phyloP scores from a whole-genome alignment of 2,329 filamentous ascomycete genomes.

The Chaetomium sp. region DNA sequence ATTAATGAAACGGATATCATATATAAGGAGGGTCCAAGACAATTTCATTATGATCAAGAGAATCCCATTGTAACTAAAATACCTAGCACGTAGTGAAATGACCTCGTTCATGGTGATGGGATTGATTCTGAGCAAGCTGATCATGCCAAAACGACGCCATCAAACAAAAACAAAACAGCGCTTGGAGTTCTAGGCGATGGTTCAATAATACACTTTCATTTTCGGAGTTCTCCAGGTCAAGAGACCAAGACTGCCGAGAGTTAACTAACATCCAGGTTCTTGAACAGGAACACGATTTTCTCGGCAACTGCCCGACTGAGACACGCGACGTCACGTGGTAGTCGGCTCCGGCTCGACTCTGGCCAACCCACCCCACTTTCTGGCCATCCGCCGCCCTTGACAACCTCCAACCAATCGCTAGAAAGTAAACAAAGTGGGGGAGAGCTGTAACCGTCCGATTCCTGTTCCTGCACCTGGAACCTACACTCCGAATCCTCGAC shows the following conservation, averaged over 20 bases:
- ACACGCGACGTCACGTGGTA: not conserved
- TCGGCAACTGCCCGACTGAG: not conserved
- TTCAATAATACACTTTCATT: no score
- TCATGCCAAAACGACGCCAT: no score
- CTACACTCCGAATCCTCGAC: no score
- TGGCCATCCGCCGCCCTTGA: constrained; percentile 7
- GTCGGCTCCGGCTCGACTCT: not conserved
- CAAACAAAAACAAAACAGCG: no score
- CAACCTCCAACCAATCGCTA: not conserved
- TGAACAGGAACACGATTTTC: not conserved
- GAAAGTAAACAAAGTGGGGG: constrained; percentile 24
- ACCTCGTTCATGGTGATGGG: no score
- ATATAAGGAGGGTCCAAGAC: not conserved
- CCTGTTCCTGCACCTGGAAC: not conserved
- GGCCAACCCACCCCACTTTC: not conserved
- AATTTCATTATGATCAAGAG: not conserved
- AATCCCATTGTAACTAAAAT: not conserved
- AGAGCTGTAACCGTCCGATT: not conserved
- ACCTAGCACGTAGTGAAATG: no score
- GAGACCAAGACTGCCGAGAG: no score
- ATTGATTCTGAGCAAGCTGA: no score
- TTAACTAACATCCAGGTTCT: no score
- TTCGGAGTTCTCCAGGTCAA: no score
- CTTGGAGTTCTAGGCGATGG: no score
- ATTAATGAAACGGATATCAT: not conserved